Conservation (phyloP, 805 yeast genomes). For the Myxozyma sirexii region DNA sequence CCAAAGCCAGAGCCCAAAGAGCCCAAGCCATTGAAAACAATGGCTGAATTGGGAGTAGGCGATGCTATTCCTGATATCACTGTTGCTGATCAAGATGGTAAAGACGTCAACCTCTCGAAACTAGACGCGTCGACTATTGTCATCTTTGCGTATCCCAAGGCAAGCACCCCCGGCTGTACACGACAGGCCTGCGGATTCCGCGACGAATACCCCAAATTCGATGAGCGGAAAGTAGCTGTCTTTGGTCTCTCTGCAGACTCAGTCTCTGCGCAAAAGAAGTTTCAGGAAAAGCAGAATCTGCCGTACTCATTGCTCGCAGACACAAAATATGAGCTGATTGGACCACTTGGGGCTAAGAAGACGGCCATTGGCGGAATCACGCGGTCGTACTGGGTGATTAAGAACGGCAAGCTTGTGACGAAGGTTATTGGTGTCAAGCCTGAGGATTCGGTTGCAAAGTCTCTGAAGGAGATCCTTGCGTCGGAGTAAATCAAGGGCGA, state of each 20-base stretch:
- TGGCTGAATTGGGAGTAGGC: conserved; percentile 15
- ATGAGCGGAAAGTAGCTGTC: conserved; percentile 57
- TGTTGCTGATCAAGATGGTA: conserved; percentile 70
- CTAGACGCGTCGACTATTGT: conserved; percentile 22
- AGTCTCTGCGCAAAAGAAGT: conserved; percentile 75
- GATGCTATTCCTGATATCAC: conserved; percentile 63
- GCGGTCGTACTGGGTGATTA: conserved; percentile 91
- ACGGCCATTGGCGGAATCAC: conserved; percentile 75
- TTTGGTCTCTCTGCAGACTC: conserved; percentile 84
- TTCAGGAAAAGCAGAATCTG: conserved; percentile 70
- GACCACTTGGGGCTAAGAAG: conserved; percentile 81
- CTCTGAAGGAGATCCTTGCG: conserved; percentile 35
- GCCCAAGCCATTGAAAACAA: too few species aligned
- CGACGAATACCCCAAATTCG: conserved; percentile 58
- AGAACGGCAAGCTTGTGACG: conserved; percentile 66
- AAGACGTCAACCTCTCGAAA: conserved; percentile 54
- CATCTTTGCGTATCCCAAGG: conserved; percentile 77
- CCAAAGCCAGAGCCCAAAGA: too few species aligned
- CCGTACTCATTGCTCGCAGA: conserved; percentile 78
- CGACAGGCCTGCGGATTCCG: conserved; percentile 91
- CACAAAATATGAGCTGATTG: conserved; percentile 68
- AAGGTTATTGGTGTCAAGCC: conserved; percentile 57
- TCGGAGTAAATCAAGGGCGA: not conserved
- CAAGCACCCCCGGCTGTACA: conserved; percentile 96
- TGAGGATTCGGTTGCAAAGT: conserved; percentile 39